Evolutionary conservation across 2,329 filamentous ascomycete genomes (phyloP), one percentile per base, ranked within the genome.

Genomic region (Sphaerulina musiva): DNA sequence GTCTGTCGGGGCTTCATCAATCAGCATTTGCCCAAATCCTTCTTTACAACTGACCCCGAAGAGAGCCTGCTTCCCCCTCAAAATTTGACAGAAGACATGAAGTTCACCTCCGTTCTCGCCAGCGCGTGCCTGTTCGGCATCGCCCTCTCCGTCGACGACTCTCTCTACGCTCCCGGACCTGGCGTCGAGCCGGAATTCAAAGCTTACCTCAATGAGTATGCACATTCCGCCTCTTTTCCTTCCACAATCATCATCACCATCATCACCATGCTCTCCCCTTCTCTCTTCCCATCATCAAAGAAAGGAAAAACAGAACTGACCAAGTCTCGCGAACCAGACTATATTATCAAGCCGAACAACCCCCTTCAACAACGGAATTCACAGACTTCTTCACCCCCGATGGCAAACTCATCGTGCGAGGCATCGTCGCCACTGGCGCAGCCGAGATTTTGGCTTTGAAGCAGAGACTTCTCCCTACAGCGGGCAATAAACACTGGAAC

Each of bases 401-500:
- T 17, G 53, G 56, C 46, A 8, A 52, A 32, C 51, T 59, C 50
- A 51, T 56, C 50, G 56, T 59, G 12, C 46, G 26, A n/a, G 40
- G 36, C 6, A 41, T 10, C 11, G 44, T 44, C 40, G 56, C 53
- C n/a, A 49, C 44, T 10, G 53, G 56, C 12, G 47, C 54, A 12
- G n/a, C 46, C 4, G 50, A 51, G 1, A 54, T 59, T 11, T 11
- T 59, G 14, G 54, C 51, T 10, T 47, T 56, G 43, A 59, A 56
- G 51, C 43, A 54, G 34, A 23, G 48, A 26, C 44, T 59, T 2
- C 20, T 59, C 20, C 56, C 56, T 11, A 20, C 38, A 7, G 47
- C 34, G 11, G 56, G 56, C 10, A 51, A 54, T 47, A 59, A 59
- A 9, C 53, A 56, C 50, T 56, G 54, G 50, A 59, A 59, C 29